phyloP scores from a whole-genome alignment of 2,329 filamentous ascomycete species.

The Aspergillus pseudoviridinutans region DNA sequence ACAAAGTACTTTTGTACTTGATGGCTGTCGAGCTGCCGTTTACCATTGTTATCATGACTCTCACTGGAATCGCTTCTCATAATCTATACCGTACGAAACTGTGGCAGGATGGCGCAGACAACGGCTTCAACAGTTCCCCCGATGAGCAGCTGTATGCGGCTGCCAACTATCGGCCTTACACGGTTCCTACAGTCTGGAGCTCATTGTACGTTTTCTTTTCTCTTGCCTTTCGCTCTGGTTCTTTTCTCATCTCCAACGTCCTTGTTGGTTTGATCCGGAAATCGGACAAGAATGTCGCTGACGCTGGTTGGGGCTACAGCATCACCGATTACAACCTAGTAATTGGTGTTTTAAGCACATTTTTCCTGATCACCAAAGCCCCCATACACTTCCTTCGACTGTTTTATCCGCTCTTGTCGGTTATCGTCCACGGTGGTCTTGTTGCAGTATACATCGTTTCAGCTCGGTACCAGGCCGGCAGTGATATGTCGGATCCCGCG shows the following conservation, averaged over 20 bases:
- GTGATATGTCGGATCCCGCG: conserved; percentile 55
- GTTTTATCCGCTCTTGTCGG: conserved; percentile 54
- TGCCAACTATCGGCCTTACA: conserved; percentile 56
- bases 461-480: conserved; percentile 52
- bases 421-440: conserved; percentile 50
- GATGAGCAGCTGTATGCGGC: conserved; percentile 53
- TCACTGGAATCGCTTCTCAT: conserved; percentile 60
- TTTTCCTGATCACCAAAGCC: conserved; percentile 57
- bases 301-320: conserved; percentile 33
- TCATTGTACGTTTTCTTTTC: conserved; percentile 47
- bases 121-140: conserved; percentile 61
- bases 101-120: conserved; percentile 58
- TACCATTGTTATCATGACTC: conserved; percentile 54
- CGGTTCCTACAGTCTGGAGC: conserved; percentile 56
- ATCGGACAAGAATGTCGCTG: conserved; percentile 3
- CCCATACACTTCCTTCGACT: conserved; percentile 55
- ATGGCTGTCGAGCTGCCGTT: conserved; percentile 55
- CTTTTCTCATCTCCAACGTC: not conserved
- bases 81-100: conserved; percentile 58
- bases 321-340: conserved; percentile 60
- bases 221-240: not conserved
- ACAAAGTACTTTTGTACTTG: conserved; percentile 50
- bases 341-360: conserved; percentile 57
- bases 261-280: not conserved
- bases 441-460: conserved; percentile 53